Percentiles rank a stretch among this genome's conserved stretches.
phyloP scores from a whole-genome alignment of 1,284 basidiomycete species.

The Marasmius oreades region DNA sequence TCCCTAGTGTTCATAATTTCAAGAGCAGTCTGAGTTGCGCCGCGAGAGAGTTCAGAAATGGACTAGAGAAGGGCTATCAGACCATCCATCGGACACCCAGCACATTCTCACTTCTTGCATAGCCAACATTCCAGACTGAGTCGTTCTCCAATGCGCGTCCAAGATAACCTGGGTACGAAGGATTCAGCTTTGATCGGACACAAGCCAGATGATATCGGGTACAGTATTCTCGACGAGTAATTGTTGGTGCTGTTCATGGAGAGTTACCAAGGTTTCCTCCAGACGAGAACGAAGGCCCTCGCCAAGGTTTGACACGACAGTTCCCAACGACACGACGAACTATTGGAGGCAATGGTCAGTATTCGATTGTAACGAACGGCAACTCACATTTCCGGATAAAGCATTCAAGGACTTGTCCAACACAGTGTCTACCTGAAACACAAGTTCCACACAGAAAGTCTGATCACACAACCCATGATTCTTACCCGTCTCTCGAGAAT shows the following conservation, averaged over 20 bases:
- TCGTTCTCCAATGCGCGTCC: constrained; percentile 7
- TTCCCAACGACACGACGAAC: not conserved
- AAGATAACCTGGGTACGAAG: not conserved
- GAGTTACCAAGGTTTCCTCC: not conserved
- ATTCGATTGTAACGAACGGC: not conserved
- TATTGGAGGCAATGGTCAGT: not conserved
- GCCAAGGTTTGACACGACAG: constrained; percentile 2
- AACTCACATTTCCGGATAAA: not conserved
- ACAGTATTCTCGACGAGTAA: constrained; percentile 1
- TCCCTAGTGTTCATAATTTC: not conserved
- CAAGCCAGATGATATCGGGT: not conserved
- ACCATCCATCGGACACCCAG: not conserved
- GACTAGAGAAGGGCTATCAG: constrained; percentile 1
- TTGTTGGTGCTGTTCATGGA: constrained; percentile 3
- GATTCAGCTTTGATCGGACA: not conserved
- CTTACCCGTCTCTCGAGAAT: no score
- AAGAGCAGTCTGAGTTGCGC: not conserved
- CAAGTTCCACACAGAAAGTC: no score
- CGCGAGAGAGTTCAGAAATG: constrained; percentile 5
- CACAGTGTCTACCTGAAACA: no score
- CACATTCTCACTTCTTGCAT: constrained; percentile 9
- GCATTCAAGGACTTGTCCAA: no score
- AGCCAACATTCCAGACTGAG: constrained; percentile 6
- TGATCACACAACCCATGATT: no score
- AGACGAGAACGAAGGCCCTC: not conserved